Evolutionary conservation across 176 grass and related monocot species (phyloP).

Genomic region (Raddia distichophylla): DNA sequence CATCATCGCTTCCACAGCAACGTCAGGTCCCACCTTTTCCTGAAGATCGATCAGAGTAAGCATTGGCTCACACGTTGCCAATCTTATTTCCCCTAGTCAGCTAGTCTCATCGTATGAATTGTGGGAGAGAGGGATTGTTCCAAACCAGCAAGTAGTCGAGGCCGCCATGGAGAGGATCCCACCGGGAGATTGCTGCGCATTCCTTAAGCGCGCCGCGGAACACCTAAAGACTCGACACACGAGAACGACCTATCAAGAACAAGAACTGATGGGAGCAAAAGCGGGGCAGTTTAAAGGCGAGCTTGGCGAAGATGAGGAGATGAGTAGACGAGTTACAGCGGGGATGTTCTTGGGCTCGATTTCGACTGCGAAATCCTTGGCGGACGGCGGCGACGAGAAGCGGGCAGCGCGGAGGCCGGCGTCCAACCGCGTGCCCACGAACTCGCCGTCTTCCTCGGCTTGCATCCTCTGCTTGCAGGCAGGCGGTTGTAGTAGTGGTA

Average conservation of each 20-base stretch:
- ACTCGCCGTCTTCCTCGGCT: slow-evolving; percentile 34
- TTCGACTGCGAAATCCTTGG: slow-evolving; percentile 41
- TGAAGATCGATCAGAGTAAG: slow-evolving; percentile 39
- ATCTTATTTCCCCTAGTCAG: neutral
- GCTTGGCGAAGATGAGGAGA: slow-evolving; percentile 17
- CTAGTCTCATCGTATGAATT: neutral
- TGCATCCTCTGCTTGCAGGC: slow-evolving; percentile 28
- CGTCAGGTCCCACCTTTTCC: slow-evolving; percentile 74
- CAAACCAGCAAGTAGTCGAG: slow-evolving; percentile 86
- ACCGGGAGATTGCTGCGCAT: slow-evolving; percentile 57
- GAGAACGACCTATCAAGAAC: slow-evolving; percentile 10
- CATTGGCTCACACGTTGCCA: neutral
- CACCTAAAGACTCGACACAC: slow-evolving; percentile 44
- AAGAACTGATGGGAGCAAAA: slow-evolving; percentile 17
- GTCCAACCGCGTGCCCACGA: slow-evolving; percentile 42
- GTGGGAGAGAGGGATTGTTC: neutral
- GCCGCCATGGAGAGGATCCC: slow-evolving; percentile 81
- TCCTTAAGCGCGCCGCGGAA: slow-evolving; percentile 60
- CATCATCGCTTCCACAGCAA: slow-evolving; percentile 78
- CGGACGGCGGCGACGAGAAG: slow-evolving; percentile 38
- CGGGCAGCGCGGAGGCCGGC: slow-evolving; percentile 45
- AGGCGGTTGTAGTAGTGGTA: neutral
- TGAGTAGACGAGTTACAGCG: slow-evolving; percentile 38
- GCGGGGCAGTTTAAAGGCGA: neutral
- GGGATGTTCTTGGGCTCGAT: slow-evolving; percentile 64